Conservation (phyloP, 345 rosid species). For the Atalantia buxifolia region DNA sequence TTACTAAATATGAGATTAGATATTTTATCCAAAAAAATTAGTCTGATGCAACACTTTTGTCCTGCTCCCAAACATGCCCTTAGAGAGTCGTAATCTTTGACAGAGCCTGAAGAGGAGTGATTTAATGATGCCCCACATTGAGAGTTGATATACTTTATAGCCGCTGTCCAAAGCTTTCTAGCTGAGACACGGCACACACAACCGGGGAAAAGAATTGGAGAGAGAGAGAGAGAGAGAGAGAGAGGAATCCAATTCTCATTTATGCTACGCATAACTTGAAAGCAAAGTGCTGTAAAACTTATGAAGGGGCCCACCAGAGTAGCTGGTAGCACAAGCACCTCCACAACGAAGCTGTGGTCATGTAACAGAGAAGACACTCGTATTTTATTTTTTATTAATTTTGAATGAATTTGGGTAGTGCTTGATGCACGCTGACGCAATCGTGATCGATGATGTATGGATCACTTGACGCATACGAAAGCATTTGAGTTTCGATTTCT, state of each 20-base stretch:
- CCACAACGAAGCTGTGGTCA: not conserved
- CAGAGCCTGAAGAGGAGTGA: not conserved
- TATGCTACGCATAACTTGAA: not conserved
- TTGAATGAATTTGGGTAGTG: not conserved
- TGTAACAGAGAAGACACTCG: not conserved
- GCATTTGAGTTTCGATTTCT: not conserved
- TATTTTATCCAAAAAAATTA: too few species aligned
- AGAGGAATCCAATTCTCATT: too few species aligned
- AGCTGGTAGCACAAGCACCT: not conserved
- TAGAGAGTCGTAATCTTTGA: not conserved
- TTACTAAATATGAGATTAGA: too few species aligned
- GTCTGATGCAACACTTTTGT: too few species aligned
- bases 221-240: too few species aligned
- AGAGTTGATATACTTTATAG: conserved; percentile 4
- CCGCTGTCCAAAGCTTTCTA: conserved; percentile 9
- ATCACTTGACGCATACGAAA: too few species aligned
- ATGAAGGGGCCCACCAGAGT: conserved; percentile 12
- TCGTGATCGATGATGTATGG: too few species aligned
- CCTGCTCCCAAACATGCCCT: too few species aligned
- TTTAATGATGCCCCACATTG: not conserved
- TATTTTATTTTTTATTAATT: not conserved
- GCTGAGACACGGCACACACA: not conserved
- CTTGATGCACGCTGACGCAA: not conserved
- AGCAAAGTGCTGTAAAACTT: not conserved
- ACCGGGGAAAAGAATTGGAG: too few species aligned